Percentiles rank a stretch among this genome's conserved stretches.
These are phyloP conservation scores for Metroxylon sagu DNA, from an alignment of 176 grass and related monocot species.

Conservation along the genomic window DNA sequence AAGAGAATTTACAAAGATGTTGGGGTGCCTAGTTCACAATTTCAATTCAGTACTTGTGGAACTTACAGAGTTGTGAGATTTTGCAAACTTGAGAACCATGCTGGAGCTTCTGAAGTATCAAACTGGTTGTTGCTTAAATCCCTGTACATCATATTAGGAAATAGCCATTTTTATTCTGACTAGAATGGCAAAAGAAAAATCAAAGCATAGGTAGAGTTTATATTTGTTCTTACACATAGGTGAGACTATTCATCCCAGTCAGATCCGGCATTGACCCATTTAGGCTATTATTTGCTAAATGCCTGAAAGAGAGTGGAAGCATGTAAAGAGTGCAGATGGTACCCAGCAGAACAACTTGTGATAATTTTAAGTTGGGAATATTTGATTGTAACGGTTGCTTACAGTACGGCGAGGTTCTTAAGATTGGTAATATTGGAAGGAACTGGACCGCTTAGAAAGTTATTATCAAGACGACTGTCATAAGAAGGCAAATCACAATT, in stretches of 20 bases:
- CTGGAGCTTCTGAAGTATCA: conserved; percentile 32
- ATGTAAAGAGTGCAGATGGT: conserved; percentile 2
- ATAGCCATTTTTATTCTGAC: too few relatives aligned
- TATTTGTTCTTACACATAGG: conserved; percentile 43
- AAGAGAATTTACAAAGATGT: too few relatives aligned
- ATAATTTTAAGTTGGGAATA: background rate
- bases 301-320: conserved; percentile 34
- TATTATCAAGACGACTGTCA: conserved; percentile 48
- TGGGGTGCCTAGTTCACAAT: too few relatives aligned
- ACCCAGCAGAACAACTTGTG: background rate
- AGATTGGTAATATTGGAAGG: conserved; percentile 43
- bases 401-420: conserved; percentile 42
- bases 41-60: background rate
- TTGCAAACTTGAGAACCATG: conserved; percentile 42
- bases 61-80: conserved; percentile 62
- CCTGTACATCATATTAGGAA: conserved; percentile 25
- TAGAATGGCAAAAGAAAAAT: background rate
- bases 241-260: conserved; percentile 34
- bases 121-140: conserved; percentile 85
- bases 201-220: background rate
- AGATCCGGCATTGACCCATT: conserved; percentile 47
- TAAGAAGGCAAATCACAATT: conserved; percentile 6
- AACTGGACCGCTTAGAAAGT: conserved; percentile 29
- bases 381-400: conserved; percentile 24
- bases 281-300: conserved; percentile 61